Percentiles rank a stretch among this genome's conserved stretches.
phyloP scores from a whole-genome alignment of 306 rosid genomes.

The Dicorynia guianensis region DNA sequence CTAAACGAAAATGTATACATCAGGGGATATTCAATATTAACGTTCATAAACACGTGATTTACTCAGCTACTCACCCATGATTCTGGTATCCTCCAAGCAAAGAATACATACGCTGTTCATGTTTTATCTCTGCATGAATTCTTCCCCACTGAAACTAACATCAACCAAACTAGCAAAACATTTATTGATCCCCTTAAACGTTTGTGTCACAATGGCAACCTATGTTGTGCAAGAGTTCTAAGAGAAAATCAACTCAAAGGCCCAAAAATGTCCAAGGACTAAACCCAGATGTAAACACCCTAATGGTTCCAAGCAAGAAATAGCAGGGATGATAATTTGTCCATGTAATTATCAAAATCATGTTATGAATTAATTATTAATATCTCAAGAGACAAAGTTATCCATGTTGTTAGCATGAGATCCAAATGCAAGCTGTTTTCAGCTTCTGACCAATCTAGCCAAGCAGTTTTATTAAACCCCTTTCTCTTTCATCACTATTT shows the following conservation, averaged over 20 bases:
- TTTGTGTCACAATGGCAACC: not conserved
- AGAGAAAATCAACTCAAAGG: no score
- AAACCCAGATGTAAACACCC: no score
- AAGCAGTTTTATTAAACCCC: not conserved
- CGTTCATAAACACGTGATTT: not conserved
- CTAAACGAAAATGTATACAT: not conserved
- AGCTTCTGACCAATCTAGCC: not conserved
- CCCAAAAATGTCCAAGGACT: no score
- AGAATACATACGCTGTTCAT: not conserved
- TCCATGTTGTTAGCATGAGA: no score
- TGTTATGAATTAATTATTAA: no score
- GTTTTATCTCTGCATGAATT: not conserved
- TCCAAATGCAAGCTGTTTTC: no score
- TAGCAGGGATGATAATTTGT: no score
- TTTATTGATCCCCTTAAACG: not conserved
- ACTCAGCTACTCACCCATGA: conserved; percentile 42
- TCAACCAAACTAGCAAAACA: not conserved
- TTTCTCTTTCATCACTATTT: not conserved
- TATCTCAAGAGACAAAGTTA: no score
- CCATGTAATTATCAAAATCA: no score
- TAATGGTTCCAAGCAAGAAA: no score
- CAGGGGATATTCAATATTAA: not conserved
- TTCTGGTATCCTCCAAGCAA: not conserved
- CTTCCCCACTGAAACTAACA: not conserved
- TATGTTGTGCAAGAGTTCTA: no score